Base-by-base conservation (phyloP, 441 rosid genomes). In the Populus trichocarpa region DNA sequence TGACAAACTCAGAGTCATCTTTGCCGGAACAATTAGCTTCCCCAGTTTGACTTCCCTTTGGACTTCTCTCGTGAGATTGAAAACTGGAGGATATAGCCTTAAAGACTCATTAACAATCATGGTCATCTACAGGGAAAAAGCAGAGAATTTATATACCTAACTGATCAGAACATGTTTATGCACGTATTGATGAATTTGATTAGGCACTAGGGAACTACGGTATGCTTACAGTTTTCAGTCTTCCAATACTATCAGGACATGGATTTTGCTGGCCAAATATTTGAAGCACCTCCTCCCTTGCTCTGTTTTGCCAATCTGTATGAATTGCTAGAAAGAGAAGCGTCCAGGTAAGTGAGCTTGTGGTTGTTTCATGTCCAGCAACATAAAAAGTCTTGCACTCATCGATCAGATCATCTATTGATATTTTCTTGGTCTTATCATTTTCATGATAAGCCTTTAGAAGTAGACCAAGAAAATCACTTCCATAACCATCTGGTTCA, bases 381-480 rank as follows among this genome's bases (percentile, higher is more conserved):
- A 84, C 0, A 53, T 85, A 85, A 40, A 89, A 86, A 26, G 85
- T 78, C 79, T 85, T 88, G 70, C 92, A 89, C 77, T 89, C 90
- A 33, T 84, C 89, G 14, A 89, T 73, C 63, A 84, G 0, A 32
- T 84, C 84, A 20, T 88, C 76, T 4, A 83, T 18, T 6, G 86
- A 40, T 76, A 85, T 81, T 72, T 73, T 84, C 69, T 75, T 83
- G 26, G 75, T 33, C 82, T 67, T 8, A 40, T 84, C 83, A 36
- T 25, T 32, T n/a, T 78, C 83, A 22, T 65, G 75, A 63, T 28
- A 69, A 64, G 85, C 86, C 33, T 80, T 73, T 35, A 83, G 26
- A 76, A 83, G 86, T 71, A 73, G 22, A 65, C 86, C 75, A 32
- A 76, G 72, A 61, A 72, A 72, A 70, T 77, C 80, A 69, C 20